These are phyloP conservation scores for Aspergillus bertholletiae DNA, from an alignment of 495 filamentous ascomycete genomes.

Conservation along the genomic window DNA sequence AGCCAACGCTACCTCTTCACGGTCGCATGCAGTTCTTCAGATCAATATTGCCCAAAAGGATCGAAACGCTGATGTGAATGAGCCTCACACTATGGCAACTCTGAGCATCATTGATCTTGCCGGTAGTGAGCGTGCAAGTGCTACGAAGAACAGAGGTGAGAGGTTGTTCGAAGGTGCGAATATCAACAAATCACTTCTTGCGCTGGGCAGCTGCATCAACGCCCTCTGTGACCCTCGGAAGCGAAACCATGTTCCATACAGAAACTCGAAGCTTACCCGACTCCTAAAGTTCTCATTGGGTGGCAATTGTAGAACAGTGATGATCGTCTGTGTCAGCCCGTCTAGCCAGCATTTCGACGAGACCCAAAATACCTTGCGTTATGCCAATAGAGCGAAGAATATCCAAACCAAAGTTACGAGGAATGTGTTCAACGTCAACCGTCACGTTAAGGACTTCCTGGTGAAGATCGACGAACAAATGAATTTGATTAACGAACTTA, in stretches of 20 bases:
- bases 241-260: slow-evolving; percentile 92
- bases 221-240: slow-evolving; percentile 93
- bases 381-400: slow-evolving; percentile 97
- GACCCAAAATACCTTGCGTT: slow-evolving; percentile 96
- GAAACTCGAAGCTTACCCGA: slow-evolving; percentile 95
- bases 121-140: slow-evolving; percentile 92
- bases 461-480: slow-evolving; percentile 98
- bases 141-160: slow-evolving; percentile 94
- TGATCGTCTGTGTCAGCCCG: slow-evolving; percentile 98
- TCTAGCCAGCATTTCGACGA: slow-evolving; percentile 98
- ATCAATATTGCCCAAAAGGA: slow-evolving; percentile 95
- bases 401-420: slow-evolving; percentile 99
- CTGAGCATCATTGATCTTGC: slow-evolving; percentile 97
- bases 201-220: slow-evolving; percentile 97
- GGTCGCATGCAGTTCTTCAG: slow-evolving; percentile 97
- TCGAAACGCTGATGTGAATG: slow-evolving; percentile 86
- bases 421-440: slow-evolving; percentile 98
- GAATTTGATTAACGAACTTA: slow-evolving; percentile 88
- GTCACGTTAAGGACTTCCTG: slow-evolving; percentile 96
- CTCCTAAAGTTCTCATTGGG: slow-evolving; percentile 96
- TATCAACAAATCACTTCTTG: slow-evolving; percentile 97
- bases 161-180: slow-evolving; percentile 91
- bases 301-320: slow-evolving; percentile 97
- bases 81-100: slow-evolving; percentile 96
- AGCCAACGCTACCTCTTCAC: slow-evolving; percentile 95